phyloP scores from a whole-genome alignment of 768 basidiomycete genomes.

The Piloderma croceum region DNA sequence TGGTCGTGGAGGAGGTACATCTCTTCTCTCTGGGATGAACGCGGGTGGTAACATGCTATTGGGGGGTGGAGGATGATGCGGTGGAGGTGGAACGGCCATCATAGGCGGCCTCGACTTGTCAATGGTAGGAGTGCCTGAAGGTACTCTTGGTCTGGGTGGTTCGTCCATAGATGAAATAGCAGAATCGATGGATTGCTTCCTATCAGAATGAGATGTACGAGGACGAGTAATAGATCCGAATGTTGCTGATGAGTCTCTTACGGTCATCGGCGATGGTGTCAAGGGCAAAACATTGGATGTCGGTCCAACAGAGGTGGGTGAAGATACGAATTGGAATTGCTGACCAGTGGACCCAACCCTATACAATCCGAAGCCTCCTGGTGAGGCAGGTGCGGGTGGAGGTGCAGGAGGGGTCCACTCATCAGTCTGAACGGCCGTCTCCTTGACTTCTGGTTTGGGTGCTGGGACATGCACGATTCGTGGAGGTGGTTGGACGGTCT shows the following conservation, averaged over 20 bases:
- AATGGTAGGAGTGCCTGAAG: slow-evolving; percentile 50
- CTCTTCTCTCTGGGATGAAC: slow-evolving; percentile 71
- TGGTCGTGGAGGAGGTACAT: slow-evolving; percentile 77
- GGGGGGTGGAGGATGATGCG: slow-evolving; percentile 66
- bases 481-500: slow-evolving; percentile 23
- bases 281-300: slow-evolving; percentile 17
- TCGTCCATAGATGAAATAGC: slow-evolving; percentile 50
- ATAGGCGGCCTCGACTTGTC: slow-evolving; percentile 83
- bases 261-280: slow-evolving; percentile 29
- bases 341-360: slow-evolving; percentile 51
- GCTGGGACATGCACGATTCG: slow-evolving; percentile 24
- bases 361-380: slow-evolving; percentile 36
- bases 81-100: slow-evolving; percentile 79
- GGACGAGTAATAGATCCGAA: slow-evolving; percentile 39
- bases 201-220: slow-evolving; percentile 51
- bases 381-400: slow-evolving; percentile 26
- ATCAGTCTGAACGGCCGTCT: slow-evolving; percentile 80
- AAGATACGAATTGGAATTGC: slow-evolving; percentile 61
- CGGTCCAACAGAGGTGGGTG: slow-evolving; percentile 35
- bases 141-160: slow-evolving; percentile 53
- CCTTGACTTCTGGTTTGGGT: slow-evolving; percentile 62
- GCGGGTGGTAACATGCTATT: slow-evolving; percentile 68
- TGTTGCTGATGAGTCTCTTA: slow-evolving; percentile 49
- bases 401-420: slow-evolving; percentile 49
- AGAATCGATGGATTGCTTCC: slow-evolving; percentile 71